Percentiles rank a stretch among this genome's conserved stretches.
phyloP scores from a whole-genome alignment of 108 stramenopile genomes.

The Schizochytrium sp. region DNA sequence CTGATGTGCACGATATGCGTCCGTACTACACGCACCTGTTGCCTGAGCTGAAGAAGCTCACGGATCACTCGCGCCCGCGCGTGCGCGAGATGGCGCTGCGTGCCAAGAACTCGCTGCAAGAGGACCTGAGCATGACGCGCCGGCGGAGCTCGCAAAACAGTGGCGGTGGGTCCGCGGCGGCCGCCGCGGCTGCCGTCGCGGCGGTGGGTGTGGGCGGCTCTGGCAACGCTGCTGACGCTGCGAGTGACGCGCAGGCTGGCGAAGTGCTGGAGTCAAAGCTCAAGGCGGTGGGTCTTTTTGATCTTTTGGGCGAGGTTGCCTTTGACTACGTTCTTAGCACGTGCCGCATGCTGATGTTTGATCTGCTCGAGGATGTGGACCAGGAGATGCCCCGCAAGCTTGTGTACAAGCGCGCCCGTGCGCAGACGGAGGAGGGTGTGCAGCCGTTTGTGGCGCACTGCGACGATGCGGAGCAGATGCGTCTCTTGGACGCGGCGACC shows the following conservation, averaged over 20 bases:
- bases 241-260: background rate
- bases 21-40: conserved; percentile 89
- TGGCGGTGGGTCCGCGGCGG: background rate
- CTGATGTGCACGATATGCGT: conserved; percentile 86
- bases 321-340: background rate
- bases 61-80: conserved; percentile 89
- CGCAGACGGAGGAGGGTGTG: background rate
- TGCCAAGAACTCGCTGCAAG: conserved; percentile 77
- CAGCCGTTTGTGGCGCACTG: background rate
- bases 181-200: background rate
- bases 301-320: background rate
- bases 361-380: background rate
- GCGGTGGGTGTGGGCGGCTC: background rate
- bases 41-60: conserved; percentile 80
- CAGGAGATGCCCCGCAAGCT: background rate
- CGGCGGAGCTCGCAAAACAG: background rate
- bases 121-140: conserved; percentile 60
- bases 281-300: background rate
- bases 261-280: background rate
- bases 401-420: background rate
- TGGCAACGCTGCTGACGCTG: background rate
- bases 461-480: background rate
- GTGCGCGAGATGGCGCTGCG: conserved; percentile 80
- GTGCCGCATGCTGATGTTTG: background rate
- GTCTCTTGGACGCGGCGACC: background rate